Evolutionary conservation across 1,139 yeast species (phyloP), one percentile per base, ranked within the genome.

Genomic region (Hansenula sp.): DNA sequence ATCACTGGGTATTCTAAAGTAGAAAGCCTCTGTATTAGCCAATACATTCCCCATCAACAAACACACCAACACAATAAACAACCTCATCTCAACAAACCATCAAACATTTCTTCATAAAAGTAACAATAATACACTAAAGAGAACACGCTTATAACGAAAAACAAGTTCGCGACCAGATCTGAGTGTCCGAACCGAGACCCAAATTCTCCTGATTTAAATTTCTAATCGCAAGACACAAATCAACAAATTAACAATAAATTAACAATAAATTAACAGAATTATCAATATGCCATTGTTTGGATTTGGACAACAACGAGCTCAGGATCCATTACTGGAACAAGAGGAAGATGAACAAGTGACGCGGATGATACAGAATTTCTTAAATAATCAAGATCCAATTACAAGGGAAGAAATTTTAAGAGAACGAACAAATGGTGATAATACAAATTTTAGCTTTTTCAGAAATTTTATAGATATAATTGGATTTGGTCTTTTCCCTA

Each of bases 11-110:
- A 32, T 18, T n/a, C 32, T 30, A 40, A 46, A 46, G 25, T 32
- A 49, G 29, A 49, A 46, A 1, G 53, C 53, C 29, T 49, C 53
- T 0, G 53, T 47, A 27, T 49, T 48, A 3, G 49, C 51, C 3
- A 10, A 4, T 4, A 25, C 39, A 8, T 24, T 6, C 13, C 24
- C 24, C 9, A 24, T 24, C 26, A 24, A 4, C 5, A 24, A 24
- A 11, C 9, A 24, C 5, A 7, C 4, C 13, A 24, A 13, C 12
- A 24, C 30, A 4, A 28, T 8, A 16, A 16, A 28, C 8, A 16
- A 4, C 16, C 3, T 4, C 17, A 4, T 28, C 30, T 7, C n/a
- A n/a, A n/a, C n/a, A n/a, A n/a, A n/a, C n/a, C n/a, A n/a, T n/a
- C n/a, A n/a, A n/a, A n/a, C n/a, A n/a, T n/a, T n/a, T n/a, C n/a